Evolutionary conservation across 441 rosid genomes (phyloP).

Genomic region (Sinapis alba): DNA sequence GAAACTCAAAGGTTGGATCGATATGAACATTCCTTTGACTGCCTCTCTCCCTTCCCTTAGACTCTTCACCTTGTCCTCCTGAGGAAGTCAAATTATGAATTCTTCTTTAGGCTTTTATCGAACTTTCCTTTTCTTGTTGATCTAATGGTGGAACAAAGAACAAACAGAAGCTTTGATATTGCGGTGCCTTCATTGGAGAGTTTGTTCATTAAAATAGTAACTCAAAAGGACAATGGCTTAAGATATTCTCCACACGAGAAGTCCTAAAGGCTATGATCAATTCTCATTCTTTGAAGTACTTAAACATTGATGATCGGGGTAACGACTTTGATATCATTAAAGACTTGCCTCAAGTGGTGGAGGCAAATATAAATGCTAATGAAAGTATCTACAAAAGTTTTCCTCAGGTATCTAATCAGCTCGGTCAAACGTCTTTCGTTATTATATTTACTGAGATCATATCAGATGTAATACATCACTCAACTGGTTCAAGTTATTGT

Average conservation of each 20-base stretch:
- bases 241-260: not conserved
- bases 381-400: too few relatives aligned
- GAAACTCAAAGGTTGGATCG: too few relatives aligned
- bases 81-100: too few relatives aligned
- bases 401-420: too few relatives aligned
- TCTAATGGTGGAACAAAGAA: not conserved
- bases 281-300: conserved; percentile 1
- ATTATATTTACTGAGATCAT: not conserved
- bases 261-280: not conserved
- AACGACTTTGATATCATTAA: not conserved
- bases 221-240: not conserved
- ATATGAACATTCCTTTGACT: too few relatives aligned
- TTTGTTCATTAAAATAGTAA: not conserved
- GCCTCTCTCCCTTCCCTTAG: not conserved
- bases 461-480: not conserved
- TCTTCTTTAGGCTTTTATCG: too few relatives aligned
- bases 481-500: not conserved
- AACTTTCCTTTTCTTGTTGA: not conserved
- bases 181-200: not conserved
- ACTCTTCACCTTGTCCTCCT: too few relatives aligned
- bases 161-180: not conserved
- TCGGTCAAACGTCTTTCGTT: too few relatives aligned
- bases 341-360: not conserved
- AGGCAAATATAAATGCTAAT: not conserved
- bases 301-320: not conserved